Conservation (phyloP, 371 early-diverging fungal species). For the Syncephalis fuscata region DNA sequence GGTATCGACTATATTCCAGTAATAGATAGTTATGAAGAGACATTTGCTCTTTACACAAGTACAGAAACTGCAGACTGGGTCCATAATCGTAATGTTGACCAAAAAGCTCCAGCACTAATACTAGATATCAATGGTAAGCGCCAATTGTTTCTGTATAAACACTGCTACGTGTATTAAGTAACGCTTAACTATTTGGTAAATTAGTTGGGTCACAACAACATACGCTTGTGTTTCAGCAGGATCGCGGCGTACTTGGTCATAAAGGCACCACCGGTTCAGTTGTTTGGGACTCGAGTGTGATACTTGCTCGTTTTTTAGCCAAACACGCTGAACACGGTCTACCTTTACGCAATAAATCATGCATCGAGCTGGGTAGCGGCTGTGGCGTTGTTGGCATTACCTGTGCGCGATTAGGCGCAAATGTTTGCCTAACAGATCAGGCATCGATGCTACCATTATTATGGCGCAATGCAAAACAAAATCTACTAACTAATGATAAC, state of each 20-base stretch:
- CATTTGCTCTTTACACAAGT: slow-evolving; percentile 4
- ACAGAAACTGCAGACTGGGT: slow-evolving; percentile 2
- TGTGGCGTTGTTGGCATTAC: slow-evolving; percentile 6
- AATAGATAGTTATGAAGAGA: slow-evolving; percentile 5
- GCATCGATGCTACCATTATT: slow-evolving; percentile 1
- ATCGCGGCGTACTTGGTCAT: slow-evolving; percentile 1
- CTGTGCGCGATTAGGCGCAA: slow-evolving; percentile 1
- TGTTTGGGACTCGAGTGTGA: slow-evolving; percentile 6
- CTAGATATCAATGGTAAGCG: slow-evolving; percentile 5
- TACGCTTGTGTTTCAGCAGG: background rate
- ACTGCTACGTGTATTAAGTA: background rate
- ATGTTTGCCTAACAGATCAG: slow-evolving; percentile 5
- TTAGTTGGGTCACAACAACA: background rate
- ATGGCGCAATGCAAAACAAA: slow-evolving; percentile 5
- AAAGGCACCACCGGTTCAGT: slow-evolving; percentile 5
- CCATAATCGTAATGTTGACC: slow-evolving; percentile 2
- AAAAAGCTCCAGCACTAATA: slow-evolving; percentile 3
- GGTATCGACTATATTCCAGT: background rate
- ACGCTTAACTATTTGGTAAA: background rate
- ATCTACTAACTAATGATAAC: background rate
- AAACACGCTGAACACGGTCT: background rate
- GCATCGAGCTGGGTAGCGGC: slow-evolving; percentile 6
- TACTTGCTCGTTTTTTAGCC: background rate
- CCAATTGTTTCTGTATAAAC: background rate
- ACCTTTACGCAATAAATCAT: background rate